Conservation (phyloP, 257 asterid species). For the Petunia axillaris region DNA sequence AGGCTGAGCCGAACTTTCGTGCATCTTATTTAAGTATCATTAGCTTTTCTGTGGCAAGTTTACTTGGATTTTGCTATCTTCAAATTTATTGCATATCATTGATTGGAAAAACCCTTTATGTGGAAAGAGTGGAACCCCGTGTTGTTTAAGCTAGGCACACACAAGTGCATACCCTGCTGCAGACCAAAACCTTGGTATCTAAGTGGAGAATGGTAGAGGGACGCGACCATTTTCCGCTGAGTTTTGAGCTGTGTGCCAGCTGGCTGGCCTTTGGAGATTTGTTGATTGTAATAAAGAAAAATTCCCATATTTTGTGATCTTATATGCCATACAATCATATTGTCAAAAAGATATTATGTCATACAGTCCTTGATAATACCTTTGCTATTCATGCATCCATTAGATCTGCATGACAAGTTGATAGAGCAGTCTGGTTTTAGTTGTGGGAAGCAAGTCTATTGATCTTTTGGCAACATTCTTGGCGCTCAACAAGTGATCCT, state of each 20-base stretch:
- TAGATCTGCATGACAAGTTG: slow-evolving; percentile 5
- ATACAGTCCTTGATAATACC: not conserved
- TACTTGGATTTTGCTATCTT: slow-evolving; percentile 22
- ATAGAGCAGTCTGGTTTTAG: not conserved
- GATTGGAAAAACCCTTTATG: not conserved
- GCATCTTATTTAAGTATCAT: not conserved
- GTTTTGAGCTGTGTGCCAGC: not conserved
- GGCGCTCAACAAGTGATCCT: slow-evolving; percentile 1
- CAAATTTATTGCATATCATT: not conserved
- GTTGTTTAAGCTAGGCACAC: not conserved
- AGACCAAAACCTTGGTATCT: not conserved
- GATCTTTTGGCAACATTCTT: slow-evolving; percentile 22
- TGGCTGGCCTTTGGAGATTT: not conserved
- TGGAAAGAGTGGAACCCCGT: not conserved
- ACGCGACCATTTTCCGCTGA: not conserved
- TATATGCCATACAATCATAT: not conserved
- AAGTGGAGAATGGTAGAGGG: not conserved
- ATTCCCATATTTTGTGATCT: not conserved
- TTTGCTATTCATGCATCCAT: slow-evolving; percentile 3
- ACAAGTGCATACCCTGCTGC: not conserved
- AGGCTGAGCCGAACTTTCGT: not conserved
- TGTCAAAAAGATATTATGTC: not conserved
- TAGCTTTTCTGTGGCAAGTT: slow-evolving; percentile 13
- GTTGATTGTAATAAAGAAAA: too few relatives aligned
- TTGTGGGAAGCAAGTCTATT: slow-evolving; percentile 2